phyloP scores from a whole-genome alignment of 1,284 basidiomycete species.

The Austropuccinia psidii region DNA sequence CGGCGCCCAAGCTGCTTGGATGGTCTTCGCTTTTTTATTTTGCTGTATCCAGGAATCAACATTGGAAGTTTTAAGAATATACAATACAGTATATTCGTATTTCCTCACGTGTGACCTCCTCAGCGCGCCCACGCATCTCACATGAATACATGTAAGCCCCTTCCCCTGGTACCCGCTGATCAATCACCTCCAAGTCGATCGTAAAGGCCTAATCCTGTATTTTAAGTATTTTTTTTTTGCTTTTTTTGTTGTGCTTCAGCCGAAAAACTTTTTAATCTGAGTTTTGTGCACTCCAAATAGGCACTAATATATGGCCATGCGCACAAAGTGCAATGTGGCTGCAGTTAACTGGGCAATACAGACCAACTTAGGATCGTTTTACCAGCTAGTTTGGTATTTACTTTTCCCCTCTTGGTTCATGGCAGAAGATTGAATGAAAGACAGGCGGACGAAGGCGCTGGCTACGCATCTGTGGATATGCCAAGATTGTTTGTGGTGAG shows the following conservation, averaged over 20 bases:
- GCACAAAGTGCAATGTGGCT: neutral
- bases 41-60: too few species aligned
- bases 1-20: too few species aligned
- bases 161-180: slow-evolving; percentile 17
- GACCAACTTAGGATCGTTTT: slow-evolving; percentile 25
- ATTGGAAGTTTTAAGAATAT: too few species aligned
- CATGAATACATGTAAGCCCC: too few species aligned
- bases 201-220: neutral
- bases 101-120: too few species aligned
- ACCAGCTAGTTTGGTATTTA: neutral
- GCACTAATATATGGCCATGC: neutral
- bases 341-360: slow-evolving; percentile 6
- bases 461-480: slow-evolving; percentile 11
- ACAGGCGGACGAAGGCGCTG: neutral
- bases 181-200: slow-evolving; percentile 4
- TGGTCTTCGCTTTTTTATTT: too few species aligned
- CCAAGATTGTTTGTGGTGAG: slow-evolving; percentile 18
- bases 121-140: too few species aligned
- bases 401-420: neutral
- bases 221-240: neutral
- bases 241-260: neutral
- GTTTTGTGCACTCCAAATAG: neutral
- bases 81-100: too few species aligned
- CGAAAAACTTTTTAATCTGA: neutral
- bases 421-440: slow-evolving; percentile 10